Conservation (phyloP, 2,329 filamentous ascomycete species). For the Xylariales sp. region DNA sequence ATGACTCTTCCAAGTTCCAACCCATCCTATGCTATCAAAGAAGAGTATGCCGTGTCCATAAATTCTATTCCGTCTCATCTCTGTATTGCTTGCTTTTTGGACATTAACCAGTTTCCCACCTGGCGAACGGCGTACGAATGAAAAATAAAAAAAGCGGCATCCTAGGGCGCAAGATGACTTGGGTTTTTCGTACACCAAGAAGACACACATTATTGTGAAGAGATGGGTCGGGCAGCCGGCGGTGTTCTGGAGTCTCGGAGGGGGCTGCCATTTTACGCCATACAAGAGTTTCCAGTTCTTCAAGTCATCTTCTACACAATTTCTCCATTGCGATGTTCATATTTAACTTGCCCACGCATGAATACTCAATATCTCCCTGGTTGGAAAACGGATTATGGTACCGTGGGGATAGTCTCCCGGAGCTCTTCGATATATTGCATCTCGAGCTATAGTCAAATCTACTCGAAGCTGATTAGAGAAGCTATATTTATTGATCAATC, state of each 20-base stretch:
- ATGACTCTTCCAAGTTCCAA: slow-evolving; percentile 21
- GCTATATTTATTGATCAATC: slow-evolving; percentile 33
- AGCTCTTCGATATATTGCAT: slow-evolving; percentile 29
- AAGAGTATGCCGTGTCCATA: slow-evolving; percentile 42
- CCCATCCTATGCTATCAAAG: slow-evolving; percentile 33
- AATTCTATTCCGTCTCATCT: slow-evolving; percentile 45
- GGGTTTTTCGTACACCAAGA: slow-evolving; percentile 45
- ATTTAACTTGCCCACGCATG: slow-evolving; percentile 36
- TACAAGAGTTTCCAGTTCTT: slow-evolving; percentile 41
- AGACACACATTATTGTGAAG: slow-evolving; percentile 44
- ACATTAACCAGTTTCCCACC: slow-evolving; percentile 49
- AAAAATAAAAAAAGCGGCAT: slow-evolving; percentile 52
- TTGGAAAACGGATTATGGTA: slow-evolving; percentile 39
- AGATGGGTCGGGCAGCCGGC: slow-evolving; percentile 45
- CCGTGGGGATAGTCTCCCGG: slow-evolving; percentile 8
- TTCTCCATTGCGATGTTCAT: slow-evolving; percentile 43
- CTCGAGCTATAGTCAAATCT: slow-evolving; percentile 33
- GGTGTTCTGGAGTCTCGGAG: slow-evolving; percentile 48
- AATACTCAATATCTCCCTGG: slow-evolving; percentile 37
- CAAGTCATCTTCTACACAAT: slow-evolving; percentile 32
- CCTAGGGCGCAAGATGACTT: slow-evolving; percentile 48
- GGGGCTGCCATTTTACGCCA: slow-evolving; percentile 41
- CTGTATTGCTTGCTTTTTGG: slow-evolving; percentile 47
- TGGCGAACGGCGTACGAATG: slow-evolving; percentile 58
- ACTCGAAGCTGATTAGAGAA: slow-evolving; percentile 35